These are phyloP conservation scores for Lasiosphaeria miniovina DNA, from an alignment of 495 filamentous ascomycete genomes.

Conservation along the genomic window DNA sequence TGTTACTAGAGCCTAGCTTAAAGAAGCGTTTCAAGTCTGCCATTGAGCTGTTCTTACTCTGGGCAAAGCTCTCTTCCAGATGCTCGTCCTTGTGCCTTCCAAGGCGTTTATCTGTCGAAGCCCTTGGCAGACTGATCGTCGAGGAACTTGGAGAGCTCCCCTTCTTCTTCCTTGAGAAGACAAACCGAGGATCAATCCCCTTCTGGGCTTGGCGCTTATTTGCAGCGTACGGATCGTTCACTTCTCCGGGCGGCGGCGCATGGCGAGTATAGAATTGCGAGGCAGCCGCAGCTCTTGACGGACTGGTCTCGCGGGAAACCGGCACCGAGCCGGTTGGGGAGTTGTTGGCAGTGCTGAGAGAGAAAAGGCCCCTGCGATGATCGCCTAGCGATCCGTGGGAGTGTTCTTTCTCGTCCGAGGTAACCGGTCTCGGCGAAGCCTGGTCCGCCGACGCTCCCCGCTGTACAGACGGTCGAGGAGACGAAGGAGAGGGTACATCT, in stretches of 20 bases:
- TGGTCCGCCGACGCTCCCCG: conserved; percentile 17
- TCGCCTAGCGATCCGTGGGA: conserved; percentile 29
- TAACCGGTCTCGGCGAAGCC: conserved; percentile 35
- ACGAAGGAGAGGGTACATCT: conserved; percentile 33
- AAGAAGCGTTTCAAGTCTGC: conserved; percentile 93
- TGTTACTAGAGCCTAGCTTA: conserved; percentile 60
- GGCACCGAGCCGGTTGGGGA: conserved; percentile 63
- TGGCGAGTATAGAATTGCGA: conserved; percentile 61
- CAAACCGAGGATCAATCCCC: conserved; percentile 76
- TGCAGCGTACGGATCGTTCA: conserved; percentile 85
- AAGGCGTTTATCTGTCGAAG: conserved; percentile 31
- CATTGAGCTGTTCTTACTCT: conserved; percentile 79
- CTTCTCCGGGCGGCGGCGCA: conserved; percentile 76
- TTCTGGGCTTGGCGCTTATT: conserved; percentile 72
- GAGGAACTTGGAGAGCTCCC: conserved; percentile 42
- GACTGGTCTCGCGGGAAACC: conserved; percentile 61
- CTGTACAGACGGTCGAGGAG: conserved; percentile 19
- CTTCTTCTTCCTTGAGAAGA: conserved; percentile 63
- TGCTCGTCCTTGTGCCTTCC: conserved; percentile 48
- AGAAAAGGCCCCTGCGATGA: conserved; percentile 68
- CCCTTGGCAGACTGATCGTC: conserved; percentile 39
- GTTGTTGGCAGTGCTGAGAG: conserved; percentile 61
- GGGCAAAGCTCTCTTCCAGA: conserved; percentile 30
- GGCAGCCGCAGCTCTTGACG: conserved; percentile 56
- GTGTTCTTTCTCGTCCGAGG: conserved; percentile 40